A percentile compares a stretch with the other conserved stretches of the same genome.
phyloP scores from a whole-genome alignment of 306 rosid species.

The Arachis stenosperma region DNA sequence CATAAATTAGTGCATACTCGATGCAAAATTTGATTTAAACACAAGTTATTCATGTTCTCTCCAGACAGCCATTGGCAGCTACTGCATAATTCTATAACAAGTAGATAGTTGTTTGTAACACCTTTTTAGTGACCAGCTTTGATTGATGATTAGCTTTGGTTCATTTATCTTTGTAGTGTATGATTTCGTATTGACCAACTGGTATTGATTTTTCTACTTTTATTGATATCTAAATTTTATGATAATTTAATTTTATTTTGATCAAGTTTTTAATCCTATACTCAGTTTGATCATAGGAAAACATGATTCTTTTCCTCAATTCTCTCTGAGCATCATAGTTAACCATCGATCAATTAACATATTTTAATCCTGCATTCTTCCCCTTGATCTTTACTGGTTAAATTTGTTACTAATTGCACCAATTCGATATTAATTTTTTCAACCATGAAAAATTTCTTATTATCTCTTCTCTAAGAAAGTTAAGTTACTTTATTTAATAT shows the following conservation, averaged over 20 bases:
- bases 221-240: background rate
- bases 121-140: background rate
- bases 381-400: background rate
- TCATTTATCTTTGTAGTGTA: background rate
- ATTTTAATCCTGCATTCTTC: background rate
- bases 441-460: background rate
- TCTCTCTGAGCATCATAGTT: too few relatives aligned
- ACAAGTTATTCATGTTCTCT: background rate
- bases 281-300: background rate
- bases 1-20: too few relatives aligned
- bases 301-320: background rate
- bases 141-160: background rate
- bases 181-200: background rate
- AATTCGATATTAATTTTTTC: background rate
- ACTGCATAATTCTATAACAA: background rate
- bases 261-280: background rate
- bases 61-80: background rate
- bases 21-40: too few relatives aligned
- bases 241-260: background rate
- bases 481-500: too few relatives aligned
- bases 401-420: background rate
- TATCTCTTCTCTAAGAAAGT: background rate
- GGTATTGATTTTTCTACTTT: background rate
- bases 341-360: background rate
- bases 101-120: background rate